These are phyloP conservation scores for Tremellales sp. DNA, from an alignment of 1,284 basidiomycete genomes.

Conservation along the genomic window DNA sequence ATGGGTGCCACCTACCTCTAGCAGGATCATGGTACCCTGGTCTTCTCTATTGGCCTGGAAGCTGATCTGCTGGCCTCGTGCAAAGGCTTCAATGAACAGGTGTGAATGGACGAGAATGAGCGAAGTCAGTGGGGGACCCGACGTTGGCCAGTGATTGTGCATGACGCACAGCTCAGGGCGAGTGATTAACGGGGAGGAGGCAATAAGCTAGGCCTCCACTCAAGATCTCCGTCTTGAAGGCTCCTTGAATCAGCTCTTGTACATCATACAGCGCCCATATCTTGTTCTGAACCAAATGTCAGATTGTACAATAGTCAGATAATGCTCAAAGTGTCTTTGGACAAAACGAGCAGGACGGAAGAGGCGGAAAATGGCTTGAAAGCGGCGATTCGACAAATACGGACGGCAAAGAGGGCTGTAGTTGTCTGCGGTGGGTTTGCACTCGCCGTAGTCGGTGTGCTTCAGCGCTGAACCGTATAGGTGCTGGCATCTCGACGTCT, in stretches of 20 bases:
- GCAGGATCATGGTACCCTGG: constrained; percentile 68
- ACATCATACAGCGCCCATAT: too few relatives aligned
- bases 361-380: constrained; percentile 1
- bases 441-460: neutral
- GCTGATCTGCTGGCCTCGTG: too few relatives aligned
- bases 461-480: constrained; percentile 49
- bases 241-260: too few relatives aligned
- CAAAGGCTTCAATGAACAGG: neutral
- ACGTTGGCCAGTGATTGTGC: too few relatives aligned
- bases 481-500: constrained; percentile 85
- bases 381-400: constrained; percentile 3
- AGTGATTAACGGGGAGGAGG: too few relatives aligned
- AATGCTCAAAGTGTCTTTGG: neutral
- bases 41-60: too few relatives aligned
- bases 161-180: too few relatives aligned
- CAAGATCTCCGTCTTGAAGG: too few relatives aligned
- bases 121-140: too few relatives aligned
- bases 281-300: too few relatives aligned
- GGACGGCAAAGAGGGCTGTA: constrained; percentile 66
- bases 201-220: too few relatives aligned
- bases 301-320: too few relatives aligned
- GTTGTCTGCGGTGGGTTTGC: constrained; percentile 67
- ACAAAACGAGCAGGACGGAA: neutral
- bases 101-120: neutral
- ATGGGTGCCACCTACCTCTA: constrained; percentile 65